Evolutionary conservation across 352 stramenopile species (phyloP), one percentile per base, ranked within the genome.

Genomic region (Phytophthora europaea): DNA sequence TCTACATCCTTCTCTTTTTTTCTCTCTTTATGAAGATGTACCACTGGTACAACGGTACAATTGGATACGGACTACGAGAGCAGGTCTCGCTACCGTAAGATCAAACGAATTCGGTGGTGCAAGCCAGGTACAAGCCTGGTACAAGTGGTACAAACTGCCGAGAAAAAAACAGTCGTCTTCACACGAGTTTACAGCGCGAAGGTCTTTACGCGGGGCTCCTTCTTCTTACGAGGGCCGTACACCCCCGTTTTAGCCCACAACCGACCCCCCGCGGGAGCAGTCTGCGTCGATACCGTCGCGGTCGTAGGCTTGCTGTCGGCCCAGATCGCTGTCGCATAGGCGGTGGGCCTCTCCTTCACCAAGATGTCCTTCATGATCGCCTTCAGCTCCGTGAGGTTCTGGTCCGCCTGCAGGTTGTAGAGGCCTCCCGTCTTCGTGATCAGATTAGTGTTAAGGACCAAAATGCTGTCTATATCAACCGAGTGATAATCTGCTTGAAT

Each of bases 401-500:
- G 43, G 12, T 71, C 43, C 0, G 64, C 55, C 3, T 65, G 18
- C 6, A 65, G 31, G n/a, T 55, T 55, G 28, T 71, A 65, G 3
- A 65, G 12, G 10, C 64, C 64, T 16, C 52, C 52, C 5, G 43
- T 33, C 22, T 65, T 65, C 3, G 6, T 10, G 28, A 71, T 65
- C 16, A 55, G 26, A 1, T 18, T 26, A 1, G 55, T 43, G 15
- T 71, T 45, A 1, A 71, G 31, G 1, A 71, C 15, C 8, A 51
- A 8, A 16, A 51, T 51, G 15, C n/a, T 51, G 16, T n/a, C 43
- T 51, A 51, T 51, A 51, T 51, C 15, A 67, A 9, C 15, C 55
- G 36, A 34, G 40, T 54, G 47, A 72, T 65, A 48, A 65, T 58
- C 45, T 65, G 10, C 20, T 72, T 72, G 33, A 72, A 72, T 51